Conservation (phyloP, 352 stramenopile species). For the Globisporangium nagaii region DNA sequence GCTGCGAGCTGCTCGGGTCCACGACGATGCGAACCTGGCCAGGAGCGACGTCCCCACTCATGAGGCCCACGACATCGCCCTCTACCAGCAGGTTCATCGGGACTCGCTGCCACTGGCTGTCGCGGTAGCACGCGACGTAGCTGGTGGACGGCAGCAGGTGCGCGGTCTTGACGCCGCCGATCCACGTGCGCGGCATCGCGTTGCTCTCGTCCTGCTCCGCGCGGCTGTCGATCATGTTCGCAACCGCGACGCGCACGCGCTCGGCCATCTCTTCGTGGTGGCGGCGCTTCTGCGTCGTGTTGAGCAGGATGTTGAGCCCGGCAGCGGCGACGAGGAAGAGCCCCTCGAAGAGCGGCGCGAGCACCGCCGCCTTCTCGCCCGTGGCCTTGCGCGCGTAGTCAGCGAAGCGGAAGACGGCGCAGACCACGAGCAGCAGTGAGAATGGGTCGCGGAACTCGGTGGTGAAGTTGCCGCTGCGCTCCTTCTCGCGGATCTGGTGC, state of each 20-base stretch:
- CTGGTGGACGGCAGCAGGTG: conserved; percentile 74
- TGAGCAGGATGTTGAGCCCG: conserved; percentile 56
- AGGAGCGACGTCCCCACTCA: conserved; percentile 77
- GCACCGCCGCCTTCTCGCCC: conserved; percentile 14
- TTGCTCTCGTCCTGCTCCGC: background rate
- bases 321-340: conserved; percentile 57
- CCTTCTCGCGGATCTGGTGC: conserved; percentile 67
- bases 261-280: conserved; percentile 77
- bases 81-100: conserved; percentile 83
- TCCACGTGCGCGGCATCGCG: conserved; percentile 13
- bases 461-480: conserved; percentile 50
- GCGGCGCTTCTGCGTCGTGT: conserved; percentile 55
- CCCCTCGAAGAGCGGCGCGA: conserved; percentile 39
- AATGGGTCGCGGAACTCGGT: conserved; percentile 75
- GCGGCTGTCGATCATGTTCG: conserved; percentile 38
- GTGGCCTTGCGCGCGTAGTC: conserved; percentile 34
- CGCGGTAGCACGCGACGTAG: conserved; percentile 74
- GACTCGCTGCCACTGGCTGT: conserved; percentile 74
- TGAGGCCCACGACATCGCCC: conserved; percentile 73
- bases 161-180: conserved; percentile 25
- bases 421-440: conserved; percentile 59
- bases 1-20: conserved; percentile 2
- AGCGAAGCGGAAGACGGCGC: conserved; percentile 51
- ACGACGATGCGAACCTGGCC: conserved; percentile 46
- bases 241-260: conserved; percentile 58